Base-by-base conservation (phyloP, 2,329 filamentous ascomycete genomes). In the Ceratocystis harringtonii region DNA sequence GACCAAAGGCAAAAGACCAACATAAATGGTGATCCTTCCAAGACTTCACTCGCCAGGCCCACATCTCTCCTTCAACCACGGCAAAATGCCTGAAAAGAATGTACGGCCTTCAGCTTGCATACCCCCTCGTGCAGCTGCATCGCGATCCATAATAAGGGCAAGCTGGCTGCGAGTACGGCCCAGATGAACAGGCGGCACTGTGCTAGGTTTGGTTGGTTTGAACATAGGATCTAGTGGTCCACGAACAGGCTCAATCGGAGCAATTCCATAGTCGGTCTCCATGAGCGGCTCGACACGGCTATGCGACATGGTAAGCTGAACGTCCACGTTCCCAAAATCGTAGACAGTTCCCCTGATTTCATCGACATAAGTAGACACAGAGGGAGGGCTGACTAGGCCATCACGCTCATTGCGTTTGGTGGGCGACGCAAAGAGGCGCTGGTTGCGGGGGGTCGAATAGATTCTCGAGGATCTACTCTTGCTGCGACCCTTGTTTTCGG, bases 161-260 rank as follows among this genome's bases (percentile, higher is more conserved):
- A 86, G 74, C 70, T 85, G 82, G 69, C 82, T 85, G 72, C 80
- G 83, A n/a, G 82, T 81, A 66, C 81, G 76, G n/a, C 77, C 81
- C 61, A 85, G 74, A 3, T 79, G 80, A 6, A 81, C 75, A 15
- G 73, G 73, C 30, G 78, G 73, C 15, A 76, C 74, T 10, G 75
- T 72, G 55, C 75, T 79, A 3, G 79, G 80, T 65, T 76, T 77
- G 0, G 80, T 83, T 28, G 81, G 81, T 3, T 75, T 77, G 65
- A 82, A 77, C 25, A 74, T 71, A 7, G 76, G 74, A 30, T 75
- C 74, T 6, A 73, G 70, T 19, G 74, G 68, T 12, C 72, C 74
- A 2, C 70, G 68, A 6, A 69, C 67, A 8, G 68, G 69, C 22
- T 69, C 68, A 30, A 67, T 67, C 43, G 68, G 69, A 41, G 69